A percentile compares a stretch with the other conserved stretches of the same genome.
These are phyloP conservation scores for Aspergillus sergii DNA, from an alignment of 2,329 filamentous ascomycete species.

Conservation along the genomic window DNA sequence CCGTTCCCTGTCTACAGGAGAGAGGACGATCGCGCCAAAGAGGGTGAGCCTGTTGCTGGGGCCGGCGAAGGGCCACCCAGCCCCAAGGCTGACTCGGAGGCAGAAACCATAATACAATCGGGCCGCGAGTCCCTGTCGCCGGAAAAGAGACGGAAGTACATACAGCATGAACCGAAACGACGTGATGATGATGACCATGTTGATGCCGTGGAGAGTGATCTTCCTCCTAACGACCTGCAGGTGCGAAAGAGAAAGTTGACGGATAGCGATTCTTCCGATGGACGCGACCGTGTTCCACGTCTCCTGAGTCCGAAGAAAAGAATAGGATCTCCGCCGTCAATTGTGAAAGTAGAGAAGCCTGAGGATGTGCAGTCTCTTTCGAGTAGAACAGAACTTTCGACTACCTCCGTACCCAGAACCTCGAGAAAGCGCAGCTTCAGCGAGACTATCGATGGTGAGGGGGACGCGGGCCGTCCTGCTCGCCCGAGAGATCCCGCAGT, in stretches of 20 bases:
- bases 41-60: constrained; percentile 27
- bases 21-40: constrained; percentile 28
- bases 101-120: constrained; percentile 53
- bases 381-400: constrained; percentile 23
- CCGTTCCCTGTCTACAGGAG: constrained; percentile 21
- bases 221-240: constrained; percentile 25
- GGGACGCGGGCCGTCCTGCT: constrained; percentile 27
- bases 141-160: constrained; percentile 48
- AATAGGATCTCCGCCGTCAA: constrained; percentile 33
- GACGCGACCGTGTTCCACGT: constrained; percentile 24
- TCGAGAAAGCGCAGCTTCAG: constrained; percentile 43
- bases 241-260: constrained; percentile 35
- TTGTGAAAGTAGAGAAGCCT: constrained; percentile 40
- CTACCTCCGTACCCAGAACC: constrained; percentile 18
- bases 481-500: constrained; percentile 22
- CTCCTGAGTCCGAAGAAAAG: constrained; percentile 30
- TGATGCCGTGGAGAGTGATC: constrained; percentile 23
- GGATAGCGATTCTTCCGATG: constrained; percentile 29
- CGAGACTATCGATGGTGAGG: constrained; percentile 36
- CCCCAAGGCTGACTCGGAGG: constrained; percentile 50
- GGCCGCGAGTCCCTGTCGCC: constrained; percentile 49
- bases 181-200: constrained; percentile 28
- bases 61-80: constrained; percentile 40
- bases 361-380: constrained; percentile 34
- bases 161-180: constrained; percentile 41